phyloP scores from a whole-genome alignment of 2,329 filamentous ascomycete genomes.

The Microcyclospora pomicola region DNA sequence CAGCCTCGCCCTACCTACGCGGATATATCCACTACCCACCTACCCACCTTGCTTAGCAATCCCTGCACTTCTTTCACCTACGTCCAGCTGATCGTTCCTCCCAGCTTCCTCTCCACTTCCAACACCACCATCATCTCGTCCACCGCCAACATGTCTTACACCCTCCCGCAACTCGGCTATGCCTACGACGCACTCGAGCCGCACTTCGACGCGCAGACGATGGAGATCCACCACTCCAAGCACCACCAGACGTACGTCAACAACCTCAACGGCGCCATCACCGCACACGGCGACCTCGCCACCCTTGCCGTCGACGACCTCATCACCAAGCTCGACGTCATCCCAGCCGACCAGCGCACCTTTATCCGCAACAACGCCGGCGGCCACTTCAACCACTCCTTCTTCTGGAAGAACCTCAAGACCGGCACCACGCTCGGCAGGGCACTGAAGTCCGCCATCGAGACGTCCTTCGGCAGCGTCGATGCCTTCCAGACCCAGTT shows the following conservation, averaged over 20 bases:
- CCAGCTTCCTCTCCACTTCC: constrained; percentile 6
- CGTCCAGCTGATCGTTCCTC: background rate
- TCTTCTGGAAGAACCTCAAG: constrained; percentile 77
- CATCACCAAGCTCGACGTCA: constrained; percentile 22
- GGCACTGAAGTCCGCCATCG: constrained; percentile 47
- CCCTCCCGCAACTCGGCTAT: constrained; percentile 18
- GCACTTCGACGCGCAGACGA: constrained; percentile 63
- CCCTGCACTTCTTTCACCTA: background rate
- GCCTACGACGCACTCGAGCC: constrained; percentile 51
- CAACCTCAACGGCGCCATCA: constrained; percentile 56
- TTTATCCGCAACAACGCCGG: constrained; percentile 80
- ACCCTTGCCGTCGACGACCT: constrained; percentile 46
- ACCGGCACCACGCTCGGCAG: constrained; percentile 47
- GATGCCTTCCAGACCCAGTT: constrained; percentile 55
- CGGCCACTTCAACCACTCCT: constrained; percentile 82
- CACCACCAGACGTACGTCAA: constrained; percentile 69
- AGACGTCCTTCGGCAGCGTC: constrained; percentile 53
- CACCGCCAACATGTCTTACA: constrained; percentile 13
- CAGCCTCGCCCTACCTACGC: background rate
- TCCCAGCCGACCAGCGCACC: constrained; percentile 53
- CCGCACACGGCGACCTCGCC: constrained; percentile 35
- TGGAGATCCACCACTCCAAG: constrained; percentile 68
- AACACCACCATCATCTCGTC: constrained; percentile 3
- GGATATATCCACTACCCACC: background rate
- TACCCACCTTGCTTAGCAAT: no score